Conservation (phyloP, 2,329 filamentous ascomycete genomes). For the Trematosphaeria pertusa region DNA sequence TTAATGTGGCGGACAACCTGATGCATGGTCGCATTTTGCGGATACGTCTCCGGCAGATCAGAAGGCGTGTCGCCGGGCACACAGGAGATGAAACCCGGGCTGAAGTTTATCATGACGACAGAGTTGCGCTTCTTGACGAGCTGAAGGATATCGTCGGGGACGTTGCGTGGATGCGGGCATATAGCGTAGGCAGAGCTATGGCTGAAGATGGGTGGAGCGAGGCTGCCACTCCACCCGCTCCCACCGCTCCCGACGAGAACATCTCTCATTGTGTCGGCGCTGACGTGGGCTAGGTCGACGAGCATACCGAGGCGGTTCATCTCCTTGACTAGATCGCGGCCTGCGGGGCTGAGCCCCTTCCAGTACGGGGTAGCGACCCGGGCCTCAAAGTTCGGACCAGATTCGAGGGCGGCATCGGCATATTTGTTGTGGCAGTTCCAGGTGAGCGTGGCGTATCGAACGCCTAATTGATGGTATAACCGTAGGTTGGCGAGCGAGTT, state of each 20-base stretch:
- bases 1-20: constrained; percentile 83
- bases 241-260: constrained; percentile 67
- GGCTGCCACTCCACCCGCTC: constrained; percentile 71
- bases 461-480: constrained; percentile 77
- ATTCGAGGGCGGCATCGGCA: constrained; percentile 80
- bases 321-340: constrained; percentile 74
- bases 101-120: constrained; percentile 91
- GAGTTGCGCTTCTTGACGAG: constrained; percentile 76
- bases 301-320: constrained; percentile 97
- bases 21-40: constrained; percentile 72
- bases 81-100: constrained; percentile 83
- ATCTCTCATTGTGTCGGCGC: constrained; percentile 83
- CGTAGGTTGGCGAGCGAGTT: constrained; percentile 81
- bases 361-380: constrained; percentile 63
- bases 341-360: constrained; percentile 75
- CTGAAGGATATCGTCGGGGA: constrained; percentile 81
- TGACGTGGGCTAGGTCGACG: constrained; percentile 84
- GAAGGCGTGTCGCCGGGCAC: constrained; percentile 63
- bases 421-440: constrained; percentile 94
- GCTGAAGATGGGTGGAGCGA: constrained; percentile 85
- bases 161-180: constrained; percentile 89
- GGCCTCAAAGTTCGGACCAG: constrained; percentile 50
- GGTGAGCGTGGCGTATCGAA: constrained; percentile 86
- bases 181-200: constrained; percentile 83
- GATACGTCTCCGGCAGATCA: constrained; percentile 72